These are phyloP conservation scores for Yamadazyma atlantica DNA, from an alignment of 1,139 yeast species.

Conservation along the genomic window DNA sequence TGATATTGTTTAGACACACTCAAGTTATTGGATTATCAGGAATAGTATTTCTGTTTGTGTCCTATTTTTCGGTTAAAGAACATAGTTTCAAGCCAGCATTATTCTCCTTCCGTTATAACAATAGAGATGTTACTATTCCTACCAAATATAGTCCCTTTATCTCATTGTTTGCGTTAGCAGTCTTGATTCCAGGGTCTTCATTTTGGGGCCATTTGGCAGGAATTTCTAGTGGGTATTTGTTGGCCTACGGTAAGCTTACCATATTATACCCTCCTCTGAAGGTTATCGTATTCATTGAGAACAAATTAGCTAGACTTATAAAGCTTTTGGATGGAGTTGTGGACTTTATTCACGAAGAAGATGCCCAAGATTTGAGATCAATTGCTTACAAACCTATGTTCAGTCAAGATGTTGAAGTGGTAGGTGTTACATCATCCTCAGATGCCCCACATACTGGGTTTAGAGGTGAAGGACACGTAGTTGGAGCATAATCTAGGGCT, in stretches of 20 bases:
- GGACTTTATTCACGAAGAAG: conserved; percentile 55
- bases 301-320: conserved; percentile 49
- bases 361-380: conserved; percentile 46
- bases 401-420: conserved; percentile 25
- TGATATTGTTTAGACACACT: conserved; percentile 51
- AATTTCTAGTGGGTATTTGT: conserved; percentile 39
- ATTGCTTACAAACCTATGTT: conserved; percentile 38
- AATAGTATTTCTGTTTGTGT: conserved; percentile 70
- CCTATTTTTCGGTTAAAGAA: conserved; percentile 63
- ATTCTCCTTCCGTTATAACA: conserved; percentile 20
- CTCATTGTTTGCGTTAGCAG: conserved; percentile 47
- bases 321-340: conserved; percentile 53
- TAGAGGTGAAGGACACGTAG: conserved; percentile 34
- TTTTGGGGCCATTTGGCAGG: conserved; percentile 69
- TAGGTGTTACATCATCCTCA: conserved; percentile 7
- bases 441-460: conserved; percentile 14
- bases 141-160: conserved; percentile 62
- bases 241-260: conserved; percentile 59
- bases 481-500: conserved; percentile 25
- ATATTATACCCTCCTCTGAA: conserved; percentile 65
- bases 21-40: conserved; percentile 71
- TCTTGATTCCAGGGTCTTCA: conserved; percentile 56
- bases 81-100: conserved; percentile 49
- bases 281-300: conserved; percentile 66
- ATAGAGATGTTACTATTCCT: conserved; percentile 45